phyloP scores from a whole-genome alignment of 306 rosid species.

The Glycine tomentella region DNA sequence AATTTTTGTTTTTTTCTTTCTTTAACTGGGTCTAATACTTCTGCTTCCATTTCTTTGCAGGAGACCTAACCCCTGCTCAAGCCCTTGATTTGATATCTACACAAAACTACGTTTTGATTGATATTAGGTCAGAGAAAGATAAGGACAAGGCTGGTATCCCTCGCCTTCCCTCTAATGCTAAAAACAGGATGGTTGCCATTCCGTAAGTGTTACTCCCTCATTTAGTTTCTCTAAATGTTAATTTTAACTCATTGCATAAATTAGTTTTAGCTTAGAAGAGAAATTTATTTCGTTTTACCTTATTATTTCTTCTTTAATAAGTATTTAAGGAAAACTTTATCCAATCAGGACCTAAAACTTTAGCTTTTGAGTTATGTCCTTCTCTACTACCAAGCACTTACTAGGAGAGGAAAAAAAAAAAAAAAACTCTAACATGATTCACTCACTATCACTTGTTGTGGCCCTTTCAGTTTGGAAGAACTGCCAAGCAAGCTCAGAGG shows the following conservation, averaged over 20 bases:
- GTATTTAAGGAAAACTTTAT: not conserved
- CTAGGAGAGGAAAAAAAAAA: not conserved
- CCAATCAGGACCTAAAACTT: not conserved
- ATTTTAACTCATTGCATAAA: not conserved
- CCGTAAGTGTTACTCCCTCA: conserved; percentile 70
- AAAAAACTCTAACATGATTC: not conserved
- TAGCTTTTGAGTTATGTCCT: conserved; percentile 4
- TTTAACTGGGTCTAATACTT: conserved; percentile 27
- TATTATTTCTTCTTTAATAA: not conserved
- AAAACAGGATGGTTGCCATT: conserved; percentile 73
- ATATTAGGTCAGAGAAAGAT: conserved; percentile 88
- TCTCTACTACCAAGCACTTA: not conserved
- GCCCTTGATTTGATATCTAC: conserved; percentile 79
- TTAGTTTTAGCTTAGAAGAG: not conserved
- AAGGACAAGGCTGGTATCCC: conserved; percentile 92
- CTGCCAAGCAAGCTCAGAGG: conserved; percentile 81
- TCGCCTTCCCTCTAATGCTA: conserved; percentile 86
- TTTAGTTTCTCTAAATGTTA: not conserved
- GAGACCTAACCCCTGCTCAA: conserved; percentile 89
- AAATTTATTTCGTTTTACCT: not conserved
- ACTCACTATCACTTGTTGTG: conserved; percentile 23
- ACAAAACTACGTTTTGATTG: conserved; percentile 69
- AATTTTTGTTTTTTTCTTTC: not conserved
- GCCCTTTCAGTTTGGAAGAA: conserved; percentile 80
- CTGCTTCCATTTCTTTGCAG: conserved; percentile 53